Evolutionary conservation across 306 rosid genomes (phyloP).

Genomic region (Inga leiocalycina): DNA sequence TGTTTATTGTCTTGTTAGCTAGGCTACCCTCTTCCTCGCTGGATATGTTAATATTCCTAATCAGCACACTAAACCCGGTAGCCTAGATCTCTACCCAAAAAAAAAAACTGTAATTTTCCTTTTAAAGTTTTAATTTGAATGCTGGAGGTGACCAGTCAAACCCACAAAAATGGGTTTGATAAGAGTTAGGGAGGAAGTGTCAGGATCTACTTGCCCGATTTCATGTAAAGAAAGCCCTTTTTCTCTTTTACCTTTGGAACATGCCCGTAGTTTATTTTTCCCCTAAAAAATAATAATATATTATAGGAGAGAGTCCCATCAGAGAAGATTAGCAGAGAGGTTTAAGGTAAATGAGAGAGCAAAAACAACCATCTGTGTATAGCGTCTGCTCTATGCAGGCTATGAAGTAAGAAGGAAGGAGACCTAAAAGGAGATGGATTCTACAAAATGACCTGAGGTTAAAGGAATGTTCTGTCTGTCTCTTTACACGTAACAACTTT

Average conservation of each 20-base stretch:
- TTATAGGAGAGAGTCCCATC: neutral
- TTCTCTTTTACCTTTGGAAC: neutral
- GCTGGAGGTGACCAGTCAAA: neutral
- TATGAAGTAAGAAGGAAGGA: neutral
- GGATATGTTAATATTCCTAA: neutral
- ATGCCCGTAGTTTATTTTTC: too few species aligned
- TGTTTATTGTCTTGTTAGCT: neutral
- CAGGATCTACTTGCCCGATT: neutral
- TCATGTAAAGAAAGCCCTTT: neutral
- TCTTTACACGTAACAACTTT: neutral
- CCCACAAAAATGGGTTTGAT: neutral
- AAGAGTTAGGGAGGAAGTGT: conserved; percentile 4
- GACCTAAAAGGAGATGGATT: neutral
- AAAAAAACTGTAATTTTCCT: neutral
- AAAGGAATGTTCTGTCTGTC: conserved; percentile 14
- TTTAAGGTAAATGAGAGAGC: neutral
- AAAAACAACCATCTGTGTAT: neutral
- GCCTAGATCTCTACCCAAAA: neutral
- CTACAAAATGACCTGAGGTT: conserved; percentile 19
- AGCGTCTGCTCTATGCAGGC: neutral
- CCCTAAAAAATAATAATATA: neutral
- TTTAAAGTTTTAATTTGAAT: neutral
- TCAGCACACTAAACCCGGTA: neutral
- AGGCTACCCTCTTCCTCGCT: neutral
- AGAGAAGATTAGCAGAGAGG: neutral